phyloP scores from a whole-genome alignment of 2,329 filamentous ascomycete genomes.

The Colletotrichum siamense region DNA sequence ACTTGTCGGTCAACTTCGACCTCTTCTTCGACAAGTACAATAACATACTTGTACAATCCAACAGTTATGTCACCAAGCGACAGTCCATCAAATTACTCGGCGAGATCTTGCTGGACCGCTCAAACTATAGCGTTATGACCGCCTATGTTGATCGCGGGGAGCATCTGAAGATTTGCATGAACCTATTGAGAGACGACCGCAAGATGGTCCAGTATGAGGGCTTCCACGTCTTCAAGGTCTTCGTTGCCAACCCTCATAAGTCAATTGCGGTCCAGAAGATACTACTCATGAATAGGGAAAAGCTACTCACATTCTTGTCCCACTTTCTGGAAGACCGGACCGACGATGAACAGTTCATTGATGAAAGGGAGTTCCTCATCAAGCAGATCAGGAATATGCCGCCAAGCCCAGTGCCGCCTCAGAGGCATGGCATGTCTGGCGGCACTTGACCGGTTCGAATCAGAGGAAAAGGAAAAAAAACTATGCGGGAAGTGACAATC shows the following conservation, averaged over 20 bases:
- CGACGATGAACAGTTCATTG: constrained; percentile 97
- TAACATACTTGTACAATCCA: constrained; percentile 83
- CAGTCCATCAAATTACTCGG: constrained; percentile 98
- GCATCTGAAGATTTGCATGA: constrained; percentile 98
- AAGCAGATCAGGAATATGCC: constrained; percentile 85
- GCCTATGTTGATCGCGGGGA: constrained; percentile 94
- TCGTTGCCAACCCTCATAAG: constrained; percentile 98
- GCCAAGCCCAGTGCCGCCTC: constrained; percentile 57
- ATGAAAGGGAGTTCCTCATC: constrained; percentile 96
- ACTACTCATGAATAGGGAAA: constrained; percentile 93
- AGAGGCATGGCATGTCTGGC: constrained; percentile 38
- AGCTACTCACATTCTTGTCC: constrained; percentile 85
- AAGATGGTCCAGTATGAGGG: constrained; percentile 99
- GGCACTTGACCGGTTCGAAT: not conserved
- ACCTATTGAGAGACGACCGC: constrained; percentile 89
- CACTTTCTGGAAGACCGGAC: constrained; percentile 93
- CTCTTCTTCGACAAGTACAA: constrained; percentile 95
- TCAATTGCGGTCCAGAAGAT: constrained; percentile 96
- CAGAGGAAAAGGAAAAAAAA: not conserved
- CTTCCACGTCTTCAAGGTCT: constrained; percentile 99
- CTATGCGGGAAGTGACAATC: not conserved
- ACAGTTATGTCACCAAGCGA: constrained; percentile 96
- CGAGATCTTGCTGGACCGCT: constrained; percentile 90
- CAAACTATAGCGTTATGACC: constrained; percentile 98
- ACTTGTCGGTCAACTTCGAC: constrained; percentile 88